A percentile compares a stretch with the other conserved stretches of the same genome.
Evolutionary conservation across 306 rosid species (phyloP).

Genomic region (barrel medic (Medicago truncatula)): DNA sequence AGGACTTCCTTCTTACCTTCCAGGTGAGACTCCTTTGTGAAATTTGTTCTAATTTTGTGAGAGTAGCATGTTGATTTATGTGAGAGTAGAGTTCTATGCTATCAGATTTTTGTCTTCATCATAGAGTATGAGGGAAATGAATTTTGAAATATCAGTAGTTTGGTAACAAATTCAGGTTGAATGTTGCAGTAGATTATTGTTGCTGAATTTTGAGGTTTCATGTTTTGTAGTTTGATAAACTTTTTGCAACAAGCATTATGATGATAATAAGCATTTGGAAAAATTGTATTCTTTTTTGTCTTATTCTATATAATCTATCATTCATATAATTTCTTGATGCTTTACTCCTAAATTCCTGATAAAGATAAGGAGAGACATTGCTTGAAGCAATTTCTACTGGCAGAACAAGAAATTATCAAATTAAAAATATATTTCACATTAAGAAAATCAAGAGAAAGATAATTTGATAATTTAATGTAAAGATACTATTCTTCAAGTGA

Average conservation of each 20-base stretch:
- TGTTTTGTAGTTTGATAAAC: slow-evolving; percentile 31
- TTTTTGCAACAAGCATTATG: slow-evolving; percentile 5
- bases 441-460: not conserved
- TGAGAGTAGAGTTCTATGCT: slow-evolving; percentile 42
- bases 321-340: slow-evolving; percentile 5
- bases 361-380: not conserved
- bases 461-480: not conserved
- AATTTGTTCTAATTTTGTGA: slow-evolving; percentile 47
- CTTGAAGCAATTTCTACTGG: not conserved
- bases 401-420: not conserved
- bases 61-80: slow-evolving; percentile 49
- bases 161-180: too few species aligned
- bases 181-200: slow-evolving; percentile 47
- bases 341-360: slow-evolving; percentile 1
- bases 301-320: not conserved
- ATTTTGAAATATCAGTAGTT: too few species aligned
- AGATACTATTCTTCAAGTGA: not conserved
- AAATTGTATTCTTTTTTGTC: not conserved
- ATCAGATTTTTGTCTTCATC: too few species aligned
- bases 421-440: slow-evolving; percentile 2
- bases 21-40: slow-evolving; percentile 79
- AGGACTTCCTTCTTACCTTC: slow-evolving; percentile 86
- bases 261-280: slow-evolving; percentile 12
- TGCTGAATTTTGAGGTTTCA: slow-evolving; percentile 31
- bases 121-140: too few species aligned